Conservation (phyloP, 2,329 filamentous ascomycete genomes). For the Aspergillus alliaceus region DNA sequence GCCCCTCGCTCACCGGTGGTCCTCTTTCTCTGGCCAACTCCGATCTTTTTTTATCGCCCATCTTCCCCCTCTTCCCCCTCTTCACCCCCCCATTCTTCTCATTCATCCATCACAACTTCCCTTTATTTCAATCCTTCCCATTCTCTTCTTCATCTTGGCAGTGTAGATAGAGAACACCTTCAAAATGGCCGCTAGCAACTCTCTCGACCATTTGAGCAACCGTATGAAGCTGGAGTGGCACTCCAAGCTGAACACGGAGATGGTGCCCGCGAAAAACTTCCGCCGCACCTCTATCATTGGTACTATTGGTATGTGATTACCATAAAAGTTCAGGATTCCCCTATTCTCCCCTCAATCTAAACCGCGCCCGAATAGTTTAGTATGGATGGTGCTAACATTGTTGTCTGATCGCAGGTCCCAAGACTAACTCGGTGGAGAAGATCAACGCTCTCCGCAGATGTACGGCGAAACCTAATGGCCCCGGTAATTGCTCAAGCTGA, state of each 20-base stretch:
- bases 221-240: conserved; percentile 72
- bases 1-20: conserved; percentile 10
- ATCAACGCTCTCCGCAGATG: conserved; percentile 87
- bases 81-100: neutral
- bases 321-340: neutral
- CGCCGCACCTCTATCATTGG: conserved; percentile 97
- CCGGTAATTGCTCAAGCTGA: conserved; percentile 10
- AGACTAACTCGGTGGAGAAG: conserved; percentile 97
- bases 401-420: conserved; percentile 62
- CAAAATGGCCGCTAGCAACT: conserved; percentile 69
- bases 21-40: conserved; percentile 24
- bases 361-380: neutral
- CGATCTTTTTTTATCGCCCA: conserved; percentile 17
- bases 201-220: conserved; percentile 82
- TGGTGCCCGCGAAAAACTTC: conserved; percentile 82
- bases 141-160: conserved; percentile 4
- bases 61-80: conserved; percentile 11
- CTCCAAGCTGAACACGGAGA: conserved; percentile 83
- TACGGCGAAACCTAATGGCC: conserved; percentile 27
- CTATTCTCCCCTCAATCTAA: neutral
- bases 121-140: conserved; percentile 3
- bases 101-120: conserved; percentile 4
- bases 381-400: conserved; percentile 21
- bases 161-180: conserved; percentile 9
- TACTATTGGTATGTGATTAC: conserved; percentile 73